These are phyloP conservation scores for Fusarium scirpi DNA, from an alignment of 2,329 filamentous ascomycete genomes.

Conservation along the genomic window DNA sequence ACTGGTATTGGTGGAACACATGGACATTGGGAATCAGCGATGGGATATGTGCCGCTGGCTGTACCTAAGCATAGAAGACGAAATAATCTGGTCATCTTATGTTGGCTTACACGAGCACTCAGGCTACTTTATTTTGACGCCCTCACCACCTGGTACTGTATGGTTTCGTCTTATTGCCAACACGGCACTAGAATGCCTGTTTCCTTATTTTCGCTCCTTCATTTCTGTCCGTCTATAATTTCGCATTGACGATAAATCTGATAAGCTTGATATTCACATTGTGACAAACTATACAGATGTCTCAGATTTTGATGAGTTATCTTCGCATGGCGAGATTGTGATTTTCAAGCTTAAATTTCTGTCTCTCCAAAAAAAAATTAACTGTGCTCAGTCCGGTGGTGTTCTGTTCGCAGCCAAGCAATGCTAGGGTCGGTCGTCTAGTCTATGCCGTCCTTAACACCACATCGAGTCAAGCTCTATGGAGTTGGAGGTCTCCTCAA, in stretches of 20 bases:
- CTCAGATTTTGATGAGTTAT: neutral
- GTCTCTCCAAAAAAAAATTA: neutral
- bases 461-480: constrained; percentile 41
- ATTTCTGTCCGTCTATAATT: neutral
- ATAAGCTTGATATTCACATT: neutral
- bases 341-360: constrained; percentile 28
- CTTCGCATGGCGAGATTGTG: constrained; percentile 2
- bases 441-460: constrained; percentile 23
- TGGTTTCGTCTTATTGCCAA: neutral
- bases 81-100: neutral
- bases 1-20: constrained; percentile 17
- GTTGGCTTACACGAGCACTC: neutral
- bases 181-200: too few relatives aligned
- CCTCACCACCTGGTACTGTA: neutral
- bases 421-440: constrained; percentile 13
- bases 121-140: neutral
- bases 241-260: neutral
- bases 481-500: constrained; percentile 20
- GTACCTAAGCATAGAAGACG: neutral
- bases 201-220: neutral
- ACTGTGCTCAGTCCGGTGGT: neutral
- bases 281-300: neutral
- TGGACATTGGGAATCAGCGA: constrained; percentile 16
- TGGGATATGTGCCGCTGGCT: neutral
- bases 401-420: constrained; percentile 38